These are phyloP conservation scores for Alisma plantagoaquatica DNA, from an alignment of 106 monocot species.

Conservation along the genomic window DNA sequence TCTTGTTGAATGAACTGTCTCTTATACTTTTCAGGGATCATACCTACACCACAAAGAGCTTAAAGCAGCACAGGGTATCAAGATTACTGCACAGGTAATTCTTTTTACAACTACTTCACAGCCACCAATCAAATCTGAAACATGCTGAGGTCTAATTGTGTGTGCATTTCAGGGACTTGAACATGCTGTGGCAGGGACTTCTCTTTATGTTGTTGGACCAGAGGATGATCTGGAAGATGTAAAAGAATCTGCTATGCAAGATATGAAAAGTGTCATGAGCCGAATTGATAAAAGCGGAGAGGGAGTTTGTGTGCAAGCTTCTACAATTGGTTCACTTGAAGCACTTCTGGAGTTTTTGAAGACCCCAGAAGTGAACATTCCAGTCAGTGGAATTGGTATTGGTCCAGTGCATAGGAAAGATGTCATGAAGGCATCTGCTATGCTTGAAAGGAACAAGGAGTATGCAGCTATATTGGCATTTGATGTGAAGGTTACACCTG, in stretches of 20 bases:
- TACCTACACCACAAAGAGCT: constrained; percentile 85
- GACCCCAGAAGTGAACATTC: constrained; percentile 73
- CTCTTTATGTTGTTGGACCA: constrained; percentile 72
- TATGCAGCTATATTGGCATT: constrained; percentile 92
- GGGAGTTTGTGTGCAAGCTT: constrained; percentile 98
- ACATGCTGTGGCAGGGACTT: constrained; percentile 72
- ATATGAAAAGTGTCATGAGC: constrained; percentile 75
- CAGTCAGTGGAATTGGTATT: constrained; percentile 80
- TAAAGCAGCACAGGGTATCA: constrained; percentile 84
- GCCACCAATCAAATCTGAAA: background rate
- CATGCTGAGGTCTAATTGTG: background rate
- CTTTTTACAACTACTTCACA: background rate
- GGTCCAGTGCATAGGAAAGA: constrained; percentile 98
- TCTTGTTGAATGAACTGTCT: background rate
- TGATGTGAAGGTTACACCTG: constrained; percentile 93
- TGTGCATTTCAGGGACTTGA: constrained; percentile 45
- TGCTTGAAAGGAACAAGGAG: constrained; percentile 87
- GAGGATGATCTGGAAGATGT: constrained; percentile 65
- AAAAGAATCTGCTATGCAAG: constrained; percentile 73
- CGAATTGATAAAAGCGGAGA: constrained; percentile 90
- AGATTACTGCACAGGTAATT: constrained; percentile 76
- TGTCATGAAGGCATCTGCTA: constrained; percentile 97
- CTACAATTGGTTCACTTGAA: constrained; percentile 95
- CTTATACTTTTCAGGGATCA: constrained; percentile 41
- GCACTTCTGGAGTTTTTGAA: constrained; percentile 87